These are phyloP conservation scores for Jacaranda copaia DNA, from an alignment of 257 asterid genomes.

Conservation along the genomic window DNA sequence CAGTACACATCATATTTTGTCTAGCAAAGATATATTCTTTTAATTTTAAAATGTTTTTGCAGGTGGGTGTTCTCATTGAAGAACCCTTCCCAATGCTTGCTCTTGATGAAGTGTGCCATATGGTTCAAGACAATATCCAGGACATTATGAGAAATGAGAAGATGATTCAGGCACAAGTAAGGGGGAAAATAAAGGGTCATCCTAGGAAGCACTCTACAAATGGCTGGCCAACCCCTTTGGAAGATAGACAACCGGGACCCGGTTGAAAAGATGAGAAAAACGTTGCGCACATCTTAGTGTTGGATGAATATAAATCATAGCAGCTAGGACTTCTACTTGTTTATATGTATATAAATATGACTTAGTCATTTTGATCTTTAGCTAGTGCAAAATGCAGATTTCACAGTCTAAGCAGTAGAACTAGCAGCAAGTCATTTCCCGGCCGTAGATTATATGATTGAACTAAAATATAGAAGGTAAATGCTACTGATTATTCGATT, in stretches of 20 bases:
- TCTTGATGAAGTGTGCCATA: conserved; percentile 81
- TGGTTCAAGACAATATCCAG: conserved; percentile 57
- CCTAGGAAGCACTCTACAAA: conserved; percentile 51
- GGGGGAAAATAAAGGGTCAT: conserved; percentile 45
- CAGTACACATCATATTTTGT: no score
- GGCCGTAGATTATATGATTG: no score
- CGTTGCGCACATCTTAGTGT: conserved; percentile 22
- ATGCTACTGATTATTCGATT: no score
- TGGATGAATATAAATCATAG: conserved; percentile 32
- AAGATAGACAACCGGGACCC: conserved; percentile 49
- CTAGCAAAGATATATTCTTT: background rate
- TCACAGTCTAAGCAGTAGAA: no score
- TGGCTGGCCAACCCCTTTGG: conserved; percentile 69
- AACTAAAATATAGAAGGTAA: no score
- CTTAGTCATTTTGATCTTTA: no score
- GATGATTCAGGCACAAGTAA: conserved; percentile 58
- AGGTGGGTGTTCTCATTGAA: conserved; percentile 98
- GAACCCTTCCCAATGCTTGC: conserved; percentile 98
- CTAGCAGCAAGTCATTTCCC: no score
- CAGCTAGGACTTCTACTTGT: background rate
- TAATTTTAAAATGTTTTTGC: conserved; percentile 25
- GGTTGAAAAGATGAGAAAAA: conserved; percentile 26
- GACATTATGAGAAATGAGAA: conserved; percentile 66
- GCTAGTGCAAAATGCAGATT: no score
- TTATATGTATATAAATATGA: conserved; percentile 22